Percentiles rank a stretch among this genome's conserved stretches.
These are phyloP conservation scores for Termitomyces heimii DNA, from an alignment of 768 basidiomycete species.

Conservation along the genomic window DNA sequence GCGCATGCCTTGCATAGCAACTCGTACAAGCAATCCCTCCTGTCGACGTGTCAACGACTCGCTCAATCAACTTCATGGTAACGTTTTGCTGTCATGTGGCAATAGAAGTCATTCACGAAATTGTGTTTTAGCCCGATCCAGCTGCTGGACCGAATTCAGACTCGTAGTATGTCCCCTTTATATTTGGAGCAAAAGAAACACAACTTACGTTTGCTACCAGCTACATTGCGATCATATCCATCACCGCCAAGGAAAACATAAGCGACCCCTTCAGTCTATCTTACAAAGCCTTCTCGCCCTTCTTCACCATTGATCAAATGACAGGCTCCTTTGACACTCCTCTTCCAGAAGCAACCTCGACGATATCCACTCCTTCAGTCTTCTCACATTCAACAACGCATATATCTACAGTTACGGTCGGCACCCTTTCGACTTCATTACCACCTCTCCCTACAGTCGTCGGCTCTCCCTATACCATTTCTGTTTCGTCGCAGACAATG, in stretches of 20 bases:
- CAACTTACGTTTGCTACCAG: constrained; percentile 25
- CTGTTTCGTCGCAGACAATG: constrained; percentile 13
- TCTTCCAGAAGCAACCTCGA: constrained; percentile 40
- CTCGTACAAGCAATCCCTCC: constrained; percentile 53
- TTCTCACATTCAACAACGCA: constrained; percentile 19
- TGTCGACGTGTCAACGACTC: constrained; percentile 42
- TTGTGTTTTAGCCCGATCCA: constrained; percentile 41
- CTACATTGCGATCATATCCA: constrained; percentile 55
- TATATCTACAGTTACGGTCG: constrained; percentile 36
- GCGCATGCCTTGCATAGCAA: constrained; percentile 27
- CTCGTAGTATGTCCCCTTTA: constrained; percentile 40
- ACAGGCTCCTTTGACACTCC: constrained; percentile 49
- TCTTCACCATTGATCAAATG: constrained; percentile 57
- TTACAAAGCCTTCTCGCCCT: constrained; percentile 43
- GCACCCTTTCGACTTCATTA: constrained; percentile 21
- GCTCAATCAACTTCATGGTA: constrained; percentile 54
- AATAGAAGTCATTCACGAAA: neutral
- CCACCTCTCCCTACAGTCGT: constrained; percentile 11
- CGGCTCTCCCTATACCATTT: neutral
- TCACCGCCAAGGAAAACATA: constrained; percentile 22
- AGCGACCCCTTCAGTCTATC: constrained; percentile 16
- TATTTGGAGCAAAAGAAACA: neutral
- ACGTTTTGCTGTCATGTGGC: constrained; percentile 10
- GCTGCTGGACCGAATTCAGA: constrained; percentile 51
- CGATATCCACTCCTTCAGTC: constrained; percentile 34